These are phyloP conservation scores for Thielaviopsis euricoi DNA, from an alignment of 2,329 filamentous ascomycete species.

Conservation along the genomic window DNA sequence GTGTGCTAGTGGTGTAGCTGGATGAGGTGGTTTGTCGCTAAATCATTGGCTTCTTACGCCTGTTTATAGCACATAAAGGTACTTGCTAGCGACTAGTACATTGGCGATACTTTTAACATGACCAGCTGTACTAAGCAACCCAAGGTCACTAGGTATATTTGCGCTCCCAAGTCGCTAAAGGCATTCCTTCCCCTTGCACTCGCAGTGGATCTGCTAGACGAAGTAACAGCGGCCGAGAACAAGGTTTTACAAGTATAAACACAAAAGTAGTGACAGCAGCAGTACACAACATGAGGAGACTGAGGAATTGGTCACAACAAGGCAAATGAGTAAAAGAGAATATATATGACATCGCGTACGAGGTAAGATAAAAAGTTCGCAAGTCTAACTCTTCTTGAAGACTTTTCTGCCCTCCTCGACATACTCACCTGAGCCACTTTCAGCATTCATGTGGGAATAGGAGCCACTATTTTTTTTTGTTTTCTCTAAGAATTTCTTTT, in stretches of 20 bases:
- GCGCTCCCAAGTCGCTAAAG: not conserved
- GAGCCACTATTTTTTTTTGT: not conserved
- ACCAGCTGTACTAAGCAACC: not conserved
- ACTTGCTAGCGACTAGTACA: not conserved
- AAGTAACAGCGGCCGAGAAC: not conserved
- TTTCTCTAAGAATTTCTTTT: not conserved
- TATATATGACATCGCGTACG: too few relatives aligned
- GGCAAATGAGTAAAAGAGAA: not conserved
- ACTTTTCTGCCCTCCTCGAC: not conserved
- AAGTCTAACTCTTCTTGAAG: not conserved
- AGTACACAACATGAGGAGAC: too few relatives aligned
- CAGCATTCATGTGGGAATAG: not conserved
- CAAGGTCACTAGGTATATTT: not conserved
- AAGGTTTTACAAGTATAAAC: not conserved
- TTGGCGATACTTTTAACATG: not conserved
- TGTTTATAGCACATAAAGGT: not conserved
- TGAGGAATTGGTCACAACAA: too few relatives aligned
- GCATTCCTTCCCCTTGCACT: not conserved
- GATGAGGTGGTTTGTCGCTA: not conserved
- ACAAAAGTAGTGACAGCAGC: too few relatives aligned
- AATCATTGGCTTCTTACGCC: not conserved
- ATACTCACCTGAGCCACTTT: not conserved
- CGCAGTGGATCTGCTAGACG: not conserved
- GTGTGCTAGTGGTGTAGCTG: too few relatives aligned
- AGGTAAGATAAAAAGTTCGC: not conserved